Conservation (phyloP, 2,329 filamentous ascomycete genomes). For the Epichloe amarillans region DNA sequence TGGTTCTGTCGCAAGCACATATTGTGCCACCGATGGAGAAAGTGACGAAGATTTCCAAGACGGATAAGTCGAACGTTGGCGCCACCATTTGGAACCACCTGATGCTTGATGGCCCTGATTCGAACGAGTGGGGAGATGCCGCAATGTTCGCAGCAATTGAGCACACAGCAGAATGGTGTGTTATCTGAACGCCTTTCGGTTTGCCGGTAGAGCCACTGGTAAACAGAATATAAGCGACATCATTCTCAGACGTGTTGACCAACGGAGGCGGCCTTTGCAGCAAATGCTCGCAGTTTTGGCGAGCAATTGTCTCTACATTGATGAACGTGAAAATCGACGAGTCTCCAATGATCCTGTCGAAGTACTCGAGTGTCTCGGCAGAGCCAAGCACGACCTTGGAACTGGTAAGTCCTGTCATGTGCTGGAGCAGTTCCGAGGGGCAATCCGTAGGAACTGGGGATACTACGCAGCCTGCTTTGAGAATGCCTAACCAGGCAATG, state of each 20-base stretch:
- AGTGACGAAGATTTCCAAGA: constrained; percentile 73
- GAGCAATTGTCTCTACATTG: neutral
- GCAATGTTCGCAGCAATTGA: neutral
- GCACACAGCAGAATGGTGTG: neutral
- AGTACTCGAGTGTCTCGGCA: neutral
- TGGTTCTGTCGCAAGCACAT: constrained; percentile 17
- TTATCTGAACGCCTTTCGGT: constrained; percentile 1
- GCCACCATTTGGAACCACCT: constrained; percentile 25
- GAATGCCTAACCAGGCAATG: neutral
- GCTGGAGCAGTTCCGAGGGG: neutral
- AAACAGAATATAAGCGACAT: neutral
- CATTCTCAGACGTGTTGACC: neutral
- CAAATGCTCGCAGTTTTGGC: neutral
- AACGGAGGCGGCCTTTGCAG: neutral
- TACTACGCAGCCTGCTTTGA: neutral
- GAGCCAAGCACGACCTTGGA: neutral
- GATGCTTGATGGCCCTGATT: constrained; percentile 6
- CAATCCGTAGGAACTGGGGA: neutral
- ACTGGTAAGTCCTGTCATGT: neutral
- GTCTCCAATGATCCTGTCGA: neutral
- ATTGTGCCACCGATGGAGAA: constrained; percentile 41
- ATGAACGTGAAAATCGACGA: neutral
- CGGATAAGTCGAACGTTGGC: constrained; percentile 56
- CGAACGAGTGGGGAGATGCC: neutral
- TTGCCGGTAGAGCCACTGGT: constrained; percentile 2